Evolutionary conservation across 2,329 filamentous ascomycete genomes (phyloP).

Genomic region (Botrytis aclada): DNA sequence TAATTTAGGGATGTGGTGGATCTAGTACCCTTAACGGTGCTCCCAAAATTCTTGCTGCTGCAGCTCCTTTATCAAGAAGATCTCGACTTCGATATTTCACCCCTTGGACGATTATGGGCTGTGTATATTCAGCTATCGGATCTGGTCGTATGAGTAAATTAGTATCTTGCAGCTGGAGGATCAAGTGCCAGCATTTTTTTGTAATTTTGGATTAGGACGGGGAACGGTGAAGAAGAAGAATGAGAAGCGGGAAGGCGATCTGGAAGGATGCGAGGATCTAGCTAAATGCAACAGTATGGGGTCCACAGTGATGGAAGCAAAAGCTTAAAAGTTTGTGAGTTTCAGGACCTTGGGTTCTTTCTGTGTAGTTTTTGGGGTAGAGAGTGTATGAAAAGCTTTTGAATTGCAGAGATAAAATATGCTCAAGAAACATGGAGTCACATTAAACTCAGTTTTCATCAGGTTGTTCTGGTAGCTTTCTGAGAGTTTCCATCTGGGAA

Average conservation of each 20-base stretch:
- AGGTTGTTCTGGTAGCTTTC: background rate
- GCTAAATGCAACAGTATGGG: background rate
- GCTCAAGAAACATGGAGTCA: background rate
- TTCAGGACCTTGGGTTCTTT: background rate
- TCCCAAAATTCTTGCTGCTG: background rate
- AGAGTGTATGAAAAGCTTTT: background rate
- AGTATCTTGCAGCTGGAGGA: background rate
- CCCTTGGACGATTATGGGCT: background rate
- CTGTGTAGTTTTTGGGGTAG: background rate
- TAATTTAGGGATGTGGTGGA: background rate
- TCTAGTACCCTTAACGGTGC: background rate
- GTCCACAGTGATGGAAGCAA: background rate
- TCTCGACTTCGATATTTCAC: background rate
- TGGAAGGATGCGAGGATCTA: background rate
- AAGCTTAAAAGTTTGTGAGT: background rate
- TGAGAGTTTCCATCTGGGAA: background rate
- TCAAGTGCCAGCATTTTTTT: background rate
- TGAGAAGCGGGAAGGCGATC: background rate
- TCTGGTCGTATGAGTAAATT: background rate
- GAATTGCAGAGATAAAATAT: background rate
- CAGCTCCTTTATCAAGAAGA: background rate
- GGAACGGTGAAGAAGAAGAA: background rate
- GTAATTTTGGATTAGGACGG: background rate
- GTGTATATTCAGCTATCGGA: background rate
- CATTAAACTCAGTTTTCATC: background rate